Conservation (phyloP, 2,329 filamentous ascomycete species). For the Phoma sp. region DNA sequence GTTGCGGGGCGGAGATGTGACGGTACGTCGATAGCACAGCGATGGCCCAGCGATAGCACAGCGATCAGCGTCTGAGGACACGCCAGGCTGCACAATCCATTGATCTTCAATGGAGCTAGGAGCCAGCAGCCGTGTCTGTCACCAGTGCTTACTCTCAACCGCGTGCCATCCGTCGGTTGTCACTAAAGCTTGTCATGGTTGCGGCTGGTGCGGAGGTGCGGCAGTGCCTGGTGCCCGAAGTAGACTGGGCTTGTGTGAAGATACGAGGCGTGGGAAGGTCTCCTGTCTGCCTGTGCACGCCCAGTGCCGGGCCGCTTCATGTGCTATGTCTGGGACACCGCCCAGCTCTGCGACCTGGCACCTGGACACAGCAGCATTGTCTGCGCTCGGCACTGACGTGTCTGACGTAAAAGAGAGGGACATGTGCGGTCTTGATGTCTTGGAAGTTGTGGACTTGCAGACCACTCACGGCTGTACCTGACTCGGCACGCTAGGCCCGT, state of each 20-base stretch:
- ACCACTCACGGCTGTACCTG: neutral
- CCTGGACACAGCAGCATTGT: constrained; percentile 5
- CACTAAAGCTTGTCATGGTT: constrained; percentile 23
- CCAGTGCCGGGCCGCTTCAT: neutral
- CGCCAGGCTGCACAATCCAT: constrained; percentile 2
- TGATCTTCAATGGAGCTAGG: constrained; percentile 3
- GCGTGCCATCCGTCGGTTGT: constrained; percentile 18
- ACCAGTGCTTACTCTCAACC: constrained; percentile 13
- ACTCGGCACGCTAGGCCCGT: constrained; percentile 21
- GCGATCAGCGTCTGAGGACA: constrained; percentile 8
- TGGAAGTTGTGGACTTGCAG: constrained; percentile 15
- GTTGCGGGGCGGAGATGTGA: constrained; percentile 6
- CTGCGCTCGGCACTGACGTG: constrained; percentile 7
- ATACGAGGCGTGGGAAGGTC: constrained; percentile 13
- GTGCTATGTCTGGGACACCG: constrained; percentile 2
- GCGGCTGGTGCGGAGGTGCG: constrained; percentile 9
- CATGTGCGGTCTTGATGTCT: neutral
- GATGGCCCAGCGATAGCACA: constrained; percentile 5
- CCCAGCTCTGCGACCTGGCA: neutral
- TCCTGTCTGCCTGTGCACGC: constrained; percentile 6
- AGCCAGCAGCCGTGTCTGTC: constrained; percentile 4
- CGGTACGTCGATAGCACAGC: constrained; percentile 1
- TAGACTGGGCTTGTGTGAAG: constrained; percentile 13
- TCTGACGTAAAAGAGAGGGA: constrained; percentile 8
- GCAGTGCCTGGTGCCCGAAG: constrained; percentile 11